phyloP scores from a whole-genome alignment of 2,329 filamentous ascomycete genomes.

The Zymoseptoria tritici region DNA sequence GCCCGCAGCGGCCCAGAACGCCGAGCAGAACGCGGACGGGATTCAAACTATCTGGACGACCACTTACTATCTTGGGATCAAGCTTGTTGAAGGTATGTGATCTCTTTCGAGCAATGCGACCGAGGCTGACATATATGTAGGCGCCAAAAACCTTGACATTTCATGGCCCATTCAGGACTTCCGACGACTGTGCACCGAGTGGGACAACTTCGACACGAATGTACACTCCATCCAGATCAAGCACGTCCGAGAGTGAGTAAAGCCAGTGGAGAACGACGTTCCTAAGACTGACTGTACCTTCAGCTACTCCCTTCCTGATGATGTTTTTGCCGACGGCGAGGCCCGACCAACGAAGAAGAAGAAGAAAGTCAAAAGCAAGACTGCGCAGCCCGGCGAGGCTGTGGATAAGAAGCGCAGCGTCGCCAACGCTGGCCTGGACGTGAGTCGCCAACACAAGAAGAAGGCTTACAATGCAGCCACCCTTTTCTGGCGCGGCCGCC shows the following conservation, averaged over 20 bases:
- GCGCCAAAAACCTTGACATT: slow-evolving; percentile 65
- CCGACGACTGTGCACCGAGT: slow-evolving; percentile 70
- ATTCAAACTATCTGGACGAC: slow-evolving; percentile 66
- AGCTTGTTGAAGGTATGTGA: slow-evolving; percentile 46
- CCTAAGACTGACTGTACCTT: slow-evolving; percentile 11
- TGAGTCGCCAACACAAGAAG: slow-evolving; percentile 28
- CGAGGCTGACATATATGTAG: slow-evolving; percentile 32
- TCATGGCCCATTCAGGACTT: slow-evolving; percentile 80
- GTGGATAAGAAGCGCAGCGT: slow-evolving; percentile 38
- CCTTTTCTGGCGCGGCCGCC: background rate
- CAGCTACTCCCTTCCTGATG: slow-evolving; percentile 80
- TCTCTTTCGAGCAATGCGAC: background rate
- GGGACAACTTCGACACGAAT: slow-evolving; percentile 67
- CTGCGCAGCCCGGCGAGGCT: slow-evolving; percentile 13
- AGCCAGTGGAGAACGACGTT: background rate
- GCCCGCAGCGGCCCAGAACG: slow-evolving; percentile 19
- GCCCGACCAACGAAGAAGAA: slow-evolving; percentile 36
- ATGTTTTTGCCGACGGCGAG: slow-evolving; percentile 81
- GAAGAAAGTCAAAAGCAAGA: slow-evolving; percentile 34
- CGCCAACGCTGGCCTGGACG: slow-evolving; percentile 39
- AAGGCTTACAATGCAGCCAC: slow-evolving; percentile 2
- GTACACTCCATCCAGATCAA: slow-evolving; percentile 73
- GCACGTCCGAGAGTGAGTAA: slow-evolving; percentile 73
- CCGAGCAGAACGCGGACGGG: slow-evolving; percentile 33
- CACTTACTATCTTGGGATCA: slow-evolving; percentile 88